Evolutionary conservation across 2,329 filamentous ascomycete genomes (phyloP).

Genomic region (Sarocladium kiliense): DNA sequence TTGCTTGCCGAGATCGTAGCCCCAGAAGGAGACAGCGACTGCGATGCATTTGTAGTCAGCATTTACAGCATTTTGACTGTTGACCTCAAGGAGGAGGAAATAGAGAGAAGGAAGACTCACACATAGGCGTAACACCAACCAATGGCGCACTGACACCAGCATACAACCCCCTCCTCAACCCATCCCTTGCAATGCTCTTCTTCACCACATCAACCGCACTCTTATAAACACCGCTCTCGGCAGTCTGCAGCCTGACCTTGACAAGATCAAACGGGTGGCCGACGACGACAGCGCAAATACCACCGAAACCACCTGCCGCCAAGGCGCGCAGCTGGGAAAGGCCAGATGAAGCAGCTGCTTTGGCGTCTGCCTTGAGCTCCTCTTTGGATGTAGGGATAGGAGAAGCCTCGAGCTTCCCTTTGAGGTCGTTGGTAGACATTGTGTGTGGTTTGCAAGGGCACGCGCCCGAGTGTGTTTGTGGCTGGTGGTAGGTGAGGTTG

Average conservation of each 20-base stretch:
- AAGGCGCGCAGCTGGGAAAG: conserved; percentile 68
- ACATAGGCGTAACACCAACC: conserved; percentile 97
- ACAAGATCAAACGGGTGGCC: conserved; percentile 97
- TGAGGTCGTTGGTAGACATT: conserved; percentile 19
- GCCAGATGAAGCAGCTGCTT: conserved; percentile 27
- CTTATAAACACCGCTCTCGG: conserved; percentile 86
- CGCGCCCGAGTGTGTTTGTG: background rate
- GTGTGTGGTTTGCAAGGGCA: background rate
- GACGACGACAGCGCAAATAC: conserved; percentile 88
- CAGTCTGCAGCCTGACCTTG: conserved; percentile 95
- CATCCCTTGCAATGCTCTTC: conserved; percentile 84
- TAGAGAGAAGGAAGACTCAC: conserved; percentile 50
- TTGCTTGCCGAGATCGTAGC: conserved; percentile 91
- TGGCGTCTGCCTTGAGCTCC: conserved; percentile 28
- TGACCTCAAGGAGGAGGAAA: background rate
- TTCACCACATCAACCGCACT: conserved; percentile 87
- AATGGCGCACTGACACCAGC: conserved; percentile 95
- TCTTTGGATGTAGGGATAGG: conserved; percentile 39
- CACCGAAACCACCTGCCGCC: conserved; percentile 85
- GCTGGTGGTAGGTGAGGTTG: too few species aligned
- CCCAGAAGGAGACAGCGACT: conserved; percentile 73
- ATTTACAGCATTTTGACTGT: background rate
- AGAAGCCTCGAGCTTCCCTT: conserved; percentile 40
- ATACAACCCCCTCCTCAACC: conserved; percentile 75
- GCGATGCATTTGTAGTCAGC: background rate